Conservation (phyloP, 441 rosid genomes). For the Lagerstroemia fauriei region DNA sequence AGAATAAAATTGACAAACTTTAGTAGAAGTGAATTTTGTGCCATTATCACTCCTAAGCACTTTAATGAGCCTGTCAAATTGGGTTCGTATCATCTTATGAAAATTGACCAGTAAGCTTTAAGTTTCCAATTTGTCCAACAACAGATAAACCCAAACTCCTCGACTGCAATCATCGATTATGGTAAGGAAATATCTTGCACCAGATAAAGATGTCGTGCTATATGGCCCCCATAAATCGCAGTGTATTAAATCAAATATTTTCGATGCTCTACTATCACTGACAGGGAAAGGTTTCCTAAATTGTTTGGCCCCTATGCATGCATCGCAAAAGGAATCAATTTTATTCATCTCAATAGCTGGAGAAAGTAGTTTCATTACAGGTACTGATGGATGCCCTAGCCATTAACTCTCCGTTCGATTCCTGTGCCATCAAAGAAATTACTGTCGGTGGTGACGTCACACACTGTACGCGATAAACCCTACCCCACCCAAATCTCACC, state of each 20-base stretch:
- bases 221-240: background rate
- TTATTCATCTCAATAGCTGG: background rate
- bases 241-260: background rate
- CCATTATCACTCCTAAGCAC: slow-evolving; percentile 14
- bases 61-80: slow-evolving; percentile 10
- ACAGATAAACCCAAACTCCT: background rate
- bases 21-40: background rate
- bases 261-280: background rate
- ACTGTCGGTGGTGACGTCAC: background rate
- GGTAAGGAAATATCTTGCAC: background rate
- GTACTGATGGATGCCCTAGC: background rate
- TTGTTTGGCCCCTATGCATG: background rate
- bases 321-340: background rate
- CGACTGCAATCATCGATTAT: background rate
- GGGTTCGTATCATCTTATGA: background rate
- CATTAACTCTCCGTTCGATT: background rate
- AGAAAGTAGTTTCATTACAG: background rate
- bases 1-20: background rate
- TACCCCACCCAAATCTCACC: slow-evolving; percentile 4
- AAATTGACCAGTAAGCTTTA: background rate
- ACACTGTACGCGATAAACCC: background rate
- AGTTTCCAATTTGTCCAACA: background rate
- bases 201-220: background rate
- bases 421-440: background rate
- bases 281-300: background rate